These are phyloP conservation scores for Westerdykella aurantiaca DNA, from an alignment of 2,329 filamentous ascomycete species.

Conservation along the genomic window DNA sequence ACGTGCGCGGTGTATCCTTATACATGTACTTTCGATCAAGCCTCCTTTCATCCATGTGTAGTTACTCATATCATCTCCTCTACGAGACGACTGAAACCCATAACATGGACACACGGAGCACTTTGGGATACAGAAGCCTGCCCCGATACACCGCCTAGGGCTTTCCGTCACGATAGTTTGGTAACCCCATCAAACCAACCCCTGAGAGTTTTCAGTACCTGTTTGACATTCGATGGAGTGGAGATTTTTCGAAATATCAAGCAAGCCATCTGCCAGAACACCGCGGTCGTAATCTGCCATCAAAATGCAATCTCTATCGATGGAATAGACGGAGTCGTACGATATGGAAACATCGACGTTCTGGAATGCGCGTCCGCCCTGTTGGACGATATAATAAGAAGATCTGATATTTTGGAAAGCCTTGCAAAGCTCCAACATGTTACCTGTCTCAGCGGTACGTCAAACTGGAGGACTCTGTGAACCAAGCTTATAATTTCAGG, in stretches of 20 bases:
- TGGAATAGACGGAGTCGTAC: constrained; percentile 13
- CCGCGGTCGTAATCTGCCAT: constrained; percentile 16
- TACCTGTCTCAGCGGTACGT: constrained; percentile 18
- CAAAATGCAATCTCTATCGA: constrained; percentile 11
- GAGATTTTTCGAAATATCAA: constrained; percentile 13
- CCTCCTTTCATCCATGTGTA: constrained; percentile 25
- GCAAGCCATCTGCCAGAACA: constrained; percentile 13
- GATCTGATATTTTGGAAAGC: constrained; percentile 14
- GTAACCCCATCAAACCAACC: background rate
- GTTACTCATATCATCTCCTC: constrained; percentile 37
- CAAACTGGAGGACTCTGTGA: too few relatives aligned
- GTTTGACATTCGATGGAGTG: constrained; percentile 17
- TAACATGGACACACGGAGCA: constrained; percentile 25
- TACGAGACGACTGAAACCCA: constrained; percentile 36
- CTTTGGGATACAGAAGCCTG: constrained; percentile 1
- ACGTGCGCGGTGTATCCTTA: constrained; percentile 17
- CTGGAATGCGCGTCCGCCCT: constrained; percentile 13
- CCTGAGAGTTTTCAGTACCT: constrained; percentile 13
- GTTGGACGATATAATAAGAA: constrained; percentile 17
- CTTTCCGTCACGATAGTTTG: too few relatives aligned
- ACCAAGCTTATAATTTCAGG: constrained; percentile 12
- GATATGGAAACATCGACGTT: constrained; percentile 15
- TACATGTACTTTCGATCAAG: constrained; percentile 25
- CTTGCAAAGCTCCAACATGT: constrained; percentile 14
- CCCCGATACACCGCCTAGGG: too few relatives aligned